A percentile compares a stretch with the other conserved stretches of the same genome.
These are phyloP conservation scores for Psilocybe tampanensis DNA, from an alignment of 768 basidiomycete species.

Conservation along the genomic window DNA sequence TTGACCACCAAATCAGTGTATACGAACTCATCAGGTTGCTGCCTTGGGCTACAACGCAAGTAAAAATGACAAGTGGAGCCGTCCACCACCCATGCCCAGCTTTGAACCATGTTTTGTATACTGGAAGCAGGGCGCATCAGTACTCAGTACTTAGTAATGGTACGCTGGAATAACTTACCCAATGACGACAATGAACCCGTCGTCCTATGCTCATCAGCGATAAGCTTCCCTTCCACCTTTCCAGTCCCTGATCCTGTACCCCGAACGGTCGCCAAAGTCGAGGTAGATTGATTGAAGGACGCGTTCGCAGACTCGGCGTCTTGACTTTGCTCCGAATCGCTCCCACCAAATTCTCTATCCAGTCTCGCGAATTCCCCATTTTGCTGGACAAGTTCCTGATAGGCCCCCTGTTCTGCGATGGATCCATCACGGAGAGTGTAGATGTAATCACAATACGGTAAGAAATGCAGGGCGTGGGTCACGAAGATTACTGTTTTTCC, in stretches of 20 bases:
- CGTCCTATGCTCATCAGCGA: conserved; percentile 63
- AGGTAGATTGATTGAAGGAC: conserved; percentile 33
- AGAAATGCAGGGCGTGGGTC: conserved; percentile 85
- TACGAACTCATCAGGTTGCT: conserved; percentile 65
- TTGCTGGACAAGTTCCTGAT: conserved; percentile 46
- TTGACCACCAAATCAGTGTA: conserved; percentile 77
- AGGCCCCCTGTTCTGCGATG: conserved; percentile 74
- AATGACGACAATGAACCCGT: conserved; percentile 60
- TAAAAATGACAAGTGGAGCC: conserved; percentile 48
- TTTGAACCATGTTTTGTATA: conserved; percentile 61
- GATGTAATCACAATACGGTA: conserved; percentile 81
- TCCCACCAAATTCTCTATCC: conserved; percentile 63
- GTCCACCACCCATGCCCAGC: conserved; percentile 57
- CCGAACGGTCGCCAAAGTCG: conserved; percentile 28
- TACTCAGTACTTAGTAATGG: neutral
- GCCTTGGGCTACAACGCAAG: conserved; percentile 60
- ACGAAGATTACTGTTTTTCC: conserved; percentile 82
- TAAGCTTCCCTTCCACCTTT: conserved; percentile 66
- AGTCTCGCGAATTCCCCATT: conserved; percentile 60
- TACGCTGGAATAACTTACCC: conserved; percentile 32
- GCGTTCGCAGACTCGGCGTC: conserved; percentile 21
- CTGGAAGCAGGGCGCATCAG: conserved; percentile 28
- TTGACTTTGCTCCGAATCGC: conserved; percentile 37
- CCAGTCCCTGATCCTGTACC: conserved; percentile 49
- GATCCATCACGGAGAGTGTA: conserved; percentile 70